Conservation (phyloP, 2,329 filamentous ascomycete genomes). For the Ambrosiella beaveri region DNA sequence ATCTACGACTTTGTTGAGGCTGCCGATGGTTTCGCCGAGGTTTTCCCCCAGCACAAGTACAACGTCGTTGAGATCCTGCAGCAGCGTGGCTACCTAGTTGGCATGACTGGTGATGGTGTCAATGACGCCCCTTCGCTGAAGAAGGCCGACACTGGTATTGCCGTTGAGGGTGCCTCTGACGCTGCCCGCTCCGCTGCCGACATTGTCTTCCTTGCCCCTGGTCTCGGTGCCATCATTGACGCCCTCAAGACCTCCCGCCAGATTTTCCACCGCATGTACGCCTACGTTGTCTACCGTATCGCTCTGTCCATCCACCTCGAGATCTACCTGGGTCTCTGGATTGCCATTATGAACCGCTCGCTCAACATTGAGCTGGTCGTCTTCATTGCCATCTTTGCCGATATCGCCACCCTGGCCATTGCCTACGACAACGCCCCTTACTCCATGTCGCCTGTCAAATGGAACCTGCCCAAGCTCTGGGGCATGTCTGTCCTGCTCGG, state of each 20-base stretch:
- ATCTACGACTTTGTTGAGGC: constrained; percentile 92
- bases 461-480: constrained; percentile 84
- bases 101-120: constrained; percentile 93
- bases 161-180: constrained; percentile 80
- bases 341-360: constrained; percentile 68
- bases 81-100: constrained; percentile 82
- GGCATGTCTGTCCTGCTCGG: constrained; percentile 78
- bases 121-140: constrained; percentile 86
- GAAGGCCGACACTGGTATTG: constrained; percentile 93
- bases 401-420: constrained; percentile 81
- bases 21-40: constrained; percentile 86
- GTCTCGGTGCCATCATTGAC: constrained; percentile 82
- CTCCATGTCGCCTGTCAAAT: constrained; percentile 76
- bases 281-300: constrained; percentile 90
- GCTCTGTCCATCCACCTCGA: constrained; percentile 80
- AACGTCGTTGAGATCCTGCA: constrained; percentile 86
- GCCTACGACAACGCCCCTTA: constrained; percentile 86
- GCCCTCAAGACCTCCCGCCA: constrained; percentile 83
- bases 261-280: constrained; percentile 95
- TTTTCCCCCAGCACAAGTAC: constrained; percentile 92
- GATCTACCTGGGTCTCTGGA: constrained; percentile 84
- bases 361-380: constrained; percentile 78
- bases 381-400: constrained; percentile 88
- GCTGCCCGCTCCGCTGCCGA: constrained; percentile 81
- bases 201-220: constrained; percentile 83